These are phyloP conservation scores for Paecilomyces variotii DNA, from an alignment of 2,329 filamentous ascomycete species.

Conservation along the genomic window DNA sequence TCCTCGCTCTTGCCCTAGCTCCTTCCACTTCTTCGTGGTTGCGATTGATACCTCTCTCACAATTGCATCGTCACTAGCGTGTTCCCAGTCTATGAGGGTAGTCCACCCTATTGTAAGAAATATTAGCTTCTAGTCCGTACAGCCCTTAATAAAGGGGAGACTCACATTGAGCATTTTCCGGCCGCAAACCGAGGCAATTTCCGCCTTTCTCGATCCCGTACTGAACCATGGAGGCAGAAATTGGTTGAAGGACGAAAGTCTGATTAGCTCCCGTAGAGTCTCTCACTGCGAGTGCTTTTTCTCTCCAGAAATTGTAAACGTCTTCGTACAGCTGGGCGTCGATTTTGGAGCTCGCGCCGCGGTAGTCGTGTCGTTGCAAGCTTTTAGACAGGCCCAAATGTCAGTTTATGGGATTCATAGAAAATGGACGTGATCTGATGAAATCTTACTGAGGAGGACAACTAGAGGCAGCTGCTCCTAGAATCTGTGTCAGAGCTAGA, in stretches of 20 bases:
- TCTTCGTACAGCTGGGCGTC: conserved; percentile 19
- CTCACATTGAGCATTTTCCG: too few relatives aligned
- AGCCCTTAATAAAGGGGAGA: too few relatives aligned
- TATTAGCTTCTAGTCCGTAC: too few relatives aligned
- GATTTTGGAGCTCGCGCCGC: conserved; percentile 8
- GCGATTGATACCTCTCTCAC: too few relatives aligned
- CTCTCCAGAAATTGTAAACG: conserved; percentile 15
- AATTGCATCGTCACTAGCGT: too few relatives aligned
- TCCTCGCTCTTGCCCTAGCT: not conserved
- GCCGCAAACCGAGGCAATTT: too few relatives aligned
- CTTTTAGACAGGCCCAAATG: too few relatives aligned
- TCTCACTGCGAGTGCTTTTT: conserved; percentile 6
- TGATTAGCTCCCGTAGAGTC: conserved; percentile 9
- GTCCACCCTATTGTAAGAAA: too few relatives aligned
- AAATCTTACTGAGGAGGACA: not conserved
- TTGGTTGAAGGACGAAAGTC: not conserved
- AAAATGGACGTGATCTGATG: not conserved
- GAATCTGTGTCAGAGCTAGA: not conserved
- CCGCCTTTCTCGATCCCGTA: too few relatives aligned
- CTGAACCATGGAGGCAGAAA: too few relatives aligned
- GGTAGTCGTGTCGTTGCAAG: conserved; percentile 16
- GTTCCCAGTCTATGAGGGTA: too few relatives aligned
- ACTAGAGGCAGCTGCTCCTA: not conserved
- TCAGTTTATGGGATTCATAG: too few relatives aligned
- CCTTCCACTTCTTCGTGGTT: not conserved